Base-by-base conservation (phyloP, 1,284 basidiomycete species). In the Cryptococcus depauperatus region DNA sequence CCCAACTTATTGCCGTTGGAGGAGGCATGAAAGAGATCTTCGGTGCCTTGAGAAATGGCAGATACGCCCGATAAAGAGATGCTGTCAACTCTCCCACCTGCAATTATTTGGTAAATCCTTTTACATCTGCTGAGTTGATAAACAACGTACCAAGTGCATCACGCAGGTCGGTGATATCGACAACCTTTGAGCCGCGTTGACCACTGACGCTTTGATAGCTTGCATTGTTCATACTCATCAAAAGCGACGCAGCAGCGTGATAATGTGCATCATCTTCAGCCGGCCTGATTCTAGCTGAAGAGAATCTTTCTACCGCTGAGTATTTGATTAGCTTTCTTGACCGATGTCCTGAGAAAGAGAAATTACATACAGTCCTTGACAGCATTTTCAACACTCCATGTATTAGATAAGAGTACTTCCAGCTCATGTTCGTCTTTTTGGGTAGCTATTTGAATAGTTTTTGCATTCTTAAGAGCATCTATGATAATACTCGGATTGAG, bases 141-240 rank as follows among this genome's bases (percentile, higher is more conserved):
- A 6, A 19, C 18, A 18, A 52, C 60, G 48, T 40, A 57, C 63
- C 85, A 3, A 92, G 72, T 7, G 88, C 88, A 56, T 90, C 86
- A 43, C 87, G 76, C 35, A 92, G 75, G 62, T 91, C 87, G 1
- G 79, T 81, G 11, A 92, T 87, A 23, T 89, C 89, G 8, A 91
- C 80, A 22, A 2, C 81, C 81, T 52, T 81, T 76, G 7, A 79
- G 77, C 4, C 39, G 30, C 10, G 83, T 18, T 11, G 33, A 26
- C 41, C 44, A 18, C 81, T 77, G 44, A 90, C 72, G 55, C 84
- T 87, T 60, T 84, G 83, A 42, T 87, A 74, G 4, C 86, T 90
- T 21, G 85, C 73, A 64, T 91, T 91, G 52, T 89, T 84, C 48
- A 86, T 84, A 50, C 85, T 83, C 85, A 89, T 90, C 27, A 41